A percentile compares a stretch with the other conserved stretches of the same genome.
Conservation (phyloP, 164 flowering plant species). For the Houttuynia cordata region DNA sequence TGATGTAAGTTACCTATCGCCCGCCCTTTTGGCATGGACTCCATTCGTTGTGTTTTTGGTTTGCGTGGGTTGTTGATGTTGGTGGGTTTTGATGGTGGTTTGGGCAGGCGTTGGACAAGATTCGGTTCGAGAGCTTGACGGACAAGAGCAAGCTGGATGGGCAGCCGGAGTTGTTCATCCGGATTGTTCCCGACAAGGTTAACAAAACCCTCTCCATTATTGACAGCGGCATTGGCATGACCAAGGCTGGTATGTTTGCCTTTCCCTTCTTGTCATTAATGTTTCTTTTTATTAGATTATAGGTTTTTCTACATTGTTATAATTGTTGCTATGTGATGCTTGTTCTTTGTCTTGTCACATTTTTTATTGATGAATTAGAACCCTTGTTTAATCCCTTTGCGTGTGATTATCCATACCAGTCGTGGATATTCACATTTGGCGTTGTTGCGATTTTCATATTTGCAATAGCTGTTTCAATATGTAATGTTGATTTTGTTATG, state of each 20-base stretch:
- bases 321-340: too few relatives aligned
- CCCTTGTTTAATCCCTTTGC: too few relatives aligned
- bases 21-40: neutral
- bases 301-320: too few relatives aligned
- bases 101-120: constrained; percentile 29
- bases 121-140: constrained; percentile 32
- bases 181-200: constrained; percentile 12
- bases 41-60: neutral
- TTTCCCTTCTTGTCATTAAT: neutral
- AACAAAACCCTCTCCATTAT: constrained; percentile 10
- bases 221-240: constrained; percentile 16
- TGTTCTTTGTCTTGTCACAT: too few relatives aligned
- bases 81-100: neutral
- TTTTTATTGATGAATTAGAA: too few relatives aligned
- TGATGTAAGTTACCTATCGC: constrained; percentile 41
- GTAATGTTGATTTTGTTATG: too few relatives aligned
- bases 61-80: neutral
- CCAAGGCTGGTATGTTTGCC: constrained; percentile 9
- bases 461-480: too few relatives aligned
- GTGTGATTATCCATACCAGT: too few relatives aligned
- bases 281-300: neutral
- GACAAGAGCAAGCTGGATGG: constrained; percentile 29
- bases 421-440: too few relatives aligned
- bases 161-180: constrained; percentile 15
- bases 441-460: too few relatives aligned